These are phyloP conservation scores for Mallotus japonicus DNA, from an alignment of 441 rosid species.

Conservation along the genomic window DNA sequence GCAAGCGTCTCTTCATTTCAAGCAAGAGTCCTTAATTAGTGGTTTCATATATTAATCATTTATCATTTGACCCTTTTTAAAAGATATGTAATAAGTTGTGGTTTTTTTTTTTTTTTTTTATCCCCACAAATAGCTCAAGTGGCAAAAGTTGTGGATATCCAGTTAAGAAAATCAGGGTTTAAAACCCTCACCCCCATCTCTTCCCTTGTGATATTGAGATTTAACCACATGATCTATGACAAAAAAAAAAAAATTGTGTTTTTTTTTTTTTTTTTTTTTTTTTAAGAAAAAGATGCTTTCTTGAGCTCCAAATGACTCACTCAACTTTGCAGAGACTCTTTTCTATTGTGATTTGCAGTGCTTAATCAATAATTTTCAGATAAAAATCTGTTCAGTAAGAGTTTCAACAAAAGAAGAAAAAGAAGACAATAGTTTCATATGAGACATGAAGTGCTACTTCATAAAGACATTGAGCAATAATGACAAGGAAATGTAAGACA, in stretches of 20 bases:
- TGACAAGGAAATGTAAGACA: background rate
- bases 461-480: background rate
- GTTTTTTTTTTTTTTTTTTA: background rate
- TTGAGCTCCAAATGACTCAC: background rate
- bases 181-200: too few species aligned
- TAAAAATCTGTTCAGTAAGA: background rate
- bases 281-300: too few species aligned
- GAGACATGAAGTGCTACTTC: background rate
- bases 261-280: background rate
- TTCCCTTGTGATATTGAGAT: too few species aligned
- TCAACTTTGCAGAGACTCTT: background rate
- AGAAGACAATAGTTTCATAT: background rate
- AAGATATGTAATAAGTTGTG: background rate
- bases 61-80: background rate
- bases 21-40: slow-evolving; percentile 1
- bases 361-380: too few species aligned
- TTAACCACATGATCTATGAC: too few species aligned
- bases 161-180: too few species aligned
- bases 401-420: background rate
- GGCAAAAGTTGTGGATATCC: too few species aligned
- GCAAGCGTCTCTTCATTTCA: slow-evolving; percentile 3
- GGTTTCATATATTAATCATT: background rate
- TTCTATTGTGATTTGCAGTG: too few species aligned
- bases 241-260: too few species aligned
- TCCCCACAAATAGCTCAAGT: too few species aligned